A percentile compares a stretch with the other conserved stretches of the same genome.
Conservation (phyloP, 31 red algal species). For the Porphyra umbilicalis region DNA sequence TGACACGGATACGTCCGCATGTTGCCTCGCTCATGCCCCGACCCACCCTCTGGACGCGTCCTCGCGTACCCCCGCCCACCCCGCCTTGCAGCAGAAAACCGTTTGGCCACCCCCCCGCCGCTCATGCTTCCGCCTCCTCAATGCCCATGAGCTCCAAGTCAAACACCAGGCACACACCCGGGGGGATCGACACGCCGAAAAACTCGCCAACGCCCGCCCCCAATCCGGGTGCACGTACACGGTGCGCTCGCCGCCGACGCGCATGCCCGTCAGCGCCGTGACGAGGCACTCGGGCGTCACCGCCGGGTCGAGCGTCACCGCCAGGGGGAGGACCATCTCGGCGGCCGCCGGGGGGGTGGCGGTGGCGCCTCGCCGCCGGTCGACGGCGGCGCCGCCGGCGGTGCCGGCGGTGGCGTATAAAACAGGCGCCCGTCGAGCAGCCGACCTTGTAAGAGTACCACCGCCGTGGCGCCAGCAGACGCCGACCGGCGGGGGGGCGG, state of each 20-base stretch:
- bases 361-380: background rate
- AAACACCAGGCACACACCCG: conserved; percentile 35
- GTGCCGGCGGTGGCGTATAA: conserved; percentile 37
- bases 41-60: no score
- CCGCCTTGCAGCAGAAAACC: no score
- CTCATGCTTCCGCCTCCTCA: background rate
- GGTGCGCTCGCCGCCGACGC: conserved; percentile 28
- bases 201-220: conserved; percentile 23
- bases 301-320: conserved; percentile 16
- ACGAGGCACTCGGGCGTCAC: conserved; percentile 13
- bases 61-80: no score
- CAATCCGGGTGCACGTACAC: conserved; percentile 36
- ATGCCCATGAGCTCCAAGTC: conserved; percentile 33
- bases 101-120: no score
- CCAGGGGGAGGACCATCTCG: conserved; percentile 35
- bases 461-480: conserved; percentile 4
- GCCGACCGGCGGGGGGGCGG: background rate
- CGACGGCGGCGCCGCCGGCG: background rate
- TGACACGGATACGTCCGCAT: no score
- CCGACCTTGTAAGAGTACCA: conserved; percentile 35
- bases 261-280: conserved; percentile 27
- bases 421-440: conserved; percentile 41
- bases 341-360: background rate
- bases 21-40: background rate
- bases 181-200: conserved; percentile 38